A percentile compares a stretch with the other conserved stretches of the same genome.
These are phyloP conservation scores for Tricladium varicosporioides DNA, from an alignment of 2,329 filamentous ascomycete species.

Conservation along the genomic window DNA sequence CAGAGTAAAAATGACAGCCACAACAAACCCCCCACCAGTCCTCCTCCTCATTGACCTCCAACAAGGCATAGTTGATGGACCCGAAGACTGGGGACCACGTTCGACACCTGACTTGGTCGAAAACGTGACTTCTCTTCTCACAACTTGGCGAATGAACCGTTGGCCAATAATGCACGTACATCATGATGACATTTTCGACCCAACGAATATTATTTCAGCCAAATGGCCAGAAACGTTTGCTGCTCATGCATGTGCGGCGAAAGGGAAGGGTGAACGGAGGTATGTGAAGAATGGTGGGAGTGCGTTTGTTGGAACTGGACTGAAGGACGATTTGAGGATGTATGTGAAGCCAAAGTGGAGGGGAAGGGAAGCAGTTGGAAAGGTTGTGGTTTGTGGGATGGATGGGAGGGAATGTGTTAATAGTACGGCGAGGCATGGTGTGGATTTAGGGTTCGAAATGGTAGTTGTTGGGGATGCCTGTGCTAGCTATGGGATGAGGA, in stretches of 20 bases:
- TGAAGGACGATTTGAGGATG: constrained; percentile 3
- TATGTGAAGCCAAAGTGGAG: not conserved
- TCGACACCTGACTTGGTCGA: constrained; percentile 22
- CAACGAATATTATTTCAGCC: constrained; percentile 13
- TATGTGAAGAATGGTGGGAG: constrained; percentile 24
- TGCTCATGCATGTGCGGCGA: constrained; percentile 18
- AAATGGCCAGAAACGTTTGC: constrained; percentile 15
- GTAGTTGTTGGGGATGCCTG: constrained; percentile 26
- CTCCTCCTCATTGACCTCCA: constrained; percentile 27
- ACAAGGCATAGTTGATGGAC: constrained; percentile 17
- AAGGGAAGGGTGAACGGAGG: constrained; percentile 10
- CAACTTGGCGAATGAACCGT: constrained; percentile 15
- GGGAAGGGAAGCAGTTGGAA: constrained; percentile 9
- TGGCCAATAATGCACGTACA: constrained; percentile 24
- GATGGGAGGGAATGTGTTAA: constrained; percentile 26
- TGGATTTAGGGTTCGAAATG: constrained; percentile 24
- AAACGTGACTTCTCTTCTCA: constrained; percentile 18
- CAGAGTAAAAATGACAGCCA: no score
- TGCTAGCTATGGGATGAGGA: constrained; percentile 19
- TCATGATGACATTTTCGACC: constrained; percentile 20
- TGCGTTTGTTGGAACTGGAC: constrained; percentile 15
- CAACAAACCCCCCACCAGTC: constrained; percentile 10
- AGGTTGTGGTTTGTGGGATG: constrained; percentile 24
- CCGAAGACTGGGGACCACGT: constrained; percentile 21
- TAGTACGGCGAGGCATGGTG: constrained; percentile 21